Percentiles rank a stretch among this genome's conserved stretches.
Evolutionary conservation across 2,329 filamentous ascomycete species (phyloP).

Genomic region (Ceratocystis ficicola): DNA sequence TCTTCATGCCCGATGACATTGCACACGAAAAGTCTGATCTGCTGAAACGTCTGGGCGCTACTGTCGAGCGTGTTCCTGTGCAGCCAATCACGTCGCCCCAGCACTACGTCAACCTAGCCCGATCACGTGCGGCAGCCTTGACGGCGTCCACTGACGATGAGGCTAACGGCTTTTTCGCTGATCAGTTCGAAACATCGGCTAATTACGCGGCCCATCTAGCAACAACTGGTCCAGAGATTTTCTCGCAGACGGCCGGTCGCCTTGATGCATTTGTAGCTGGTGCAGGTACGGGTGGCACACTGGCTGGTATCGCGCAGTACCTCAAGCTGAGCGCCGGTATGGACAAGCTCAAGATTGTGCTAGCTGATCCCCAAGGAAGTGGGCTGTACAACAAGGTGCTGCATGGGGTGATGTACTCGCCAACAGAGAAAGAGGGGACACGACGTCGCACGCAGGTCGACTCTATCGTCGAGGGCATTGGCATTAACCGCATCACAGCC

Average conservation of each 20-base stretch:
- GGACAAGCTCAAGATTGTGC: constrained; percentile 54
- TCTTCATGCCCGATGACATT: constrained; percentile 95
- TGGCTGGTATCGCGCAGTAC: constrained; percentile 73
- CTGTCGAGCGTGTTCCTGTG: constrained; percentile 81
- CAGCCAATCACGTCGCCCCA: constrained; percentile 86
- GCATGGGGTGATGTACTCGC: constrained; percentile 90
- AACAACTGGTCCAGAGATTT: constrained; percentile 83
- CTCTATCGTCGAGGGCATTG: constrained; percentile 89
- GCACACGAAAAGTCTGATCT: constrained; percentile 79
- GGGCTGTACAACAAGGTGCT: constrained; percentile 85
- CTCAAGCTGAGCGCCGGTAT: constrained; percentile 58
- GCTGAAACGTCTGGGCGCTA: constrained; percentile 75
- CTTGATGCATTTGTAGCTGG: constrained; percentile 86
- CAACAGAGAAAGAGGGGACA: constrained; percentile 82
- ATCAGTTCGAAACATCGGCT: constrained; percentile 86
- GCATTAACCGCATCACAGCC: constrained; percentile 83
- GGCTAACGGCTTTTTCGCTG: constrained; percentile 80
- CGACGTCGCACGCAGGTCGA: constrained; percentile 83
- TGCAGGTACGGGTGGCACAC: constrained; percentile 86
- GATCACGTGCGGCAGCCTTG: constrained; percentile 63
- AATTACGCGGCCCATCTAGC: constrained; percentile 79
- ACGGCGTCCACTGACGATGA: constrained; percentile 42
- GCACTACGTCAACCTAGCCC: constrained; percentile 90
- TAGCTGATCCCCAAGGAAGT: constrained; percentile 89
- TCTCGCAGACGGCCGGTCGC: constrained; percentile 57